Conservation (phyloP, 2,329 filamentous ascomycete species). For the Chaetomiaceae sp. region DNA sequence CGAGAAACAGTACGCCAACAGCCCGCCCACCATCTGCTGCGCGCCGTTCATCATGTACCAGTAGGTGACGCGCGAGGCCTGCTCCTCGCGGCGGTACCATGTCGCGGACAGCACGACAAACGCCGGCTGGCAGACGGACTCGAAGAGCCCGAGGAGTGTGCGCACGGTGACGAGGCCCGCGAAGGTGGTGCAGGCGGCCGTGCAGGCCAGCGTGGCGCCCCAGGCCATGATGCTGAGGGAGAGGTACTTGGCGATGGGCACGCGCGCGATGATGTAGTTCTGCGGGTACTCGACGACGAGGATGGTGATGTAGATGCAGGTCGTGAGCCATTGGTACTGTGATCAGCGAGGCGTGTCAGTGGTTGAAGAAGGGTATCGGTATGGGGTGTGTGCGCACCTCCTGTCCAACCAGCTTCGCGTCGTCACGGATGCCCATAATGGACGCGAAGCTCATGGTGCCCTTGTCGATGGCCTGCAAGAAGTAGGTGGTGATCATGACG, state of each 20-base stretch:
- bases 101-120: constrained; percentile 62
- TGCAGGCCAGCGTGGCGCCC: constrained; percentile 54
- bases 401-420: constrained; percentile 41
- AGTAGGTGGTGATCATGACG: constrained; percentile 69
- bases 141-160: constrained; percentile 64
- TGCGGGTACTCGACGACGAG: constrained; percentile 67
- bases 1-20: constrained; percentile 59
- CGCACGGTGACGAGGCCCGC: constrained; percentile 53
- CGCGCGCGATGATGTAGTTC: constrained; percentile 46
- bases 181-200: constrained; percentile 57
- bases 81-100: constrained; percentile 67
- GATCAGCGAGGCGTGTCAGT: background rate
- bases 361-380: background rate
- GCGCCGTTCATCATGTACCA: constrained; percentile 71
- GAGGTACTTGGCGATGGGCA: constrained; percentile 63
- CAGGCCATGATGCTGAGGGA: constrained; percentile 58
- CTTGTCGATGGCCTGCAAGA: constrained; percentile 64
- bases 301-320: constrained; percentile 68
- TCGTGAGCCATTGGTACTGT: constrained; percentile 65
- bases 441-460: constrained; percentile 59
- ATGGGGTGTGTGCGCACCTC: constrained; percentile 10
- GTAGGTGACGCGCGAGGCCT: constrained; percentile 59
- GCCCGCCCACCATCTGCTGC: constrained; percentile 67
- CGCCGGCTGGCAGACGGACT: constrained; percentile 61
- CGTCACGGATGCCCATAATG: constrained; percentile 54